Percentiles rank a stretch among this genome's conserved stretches.
phyloP scores from a whole-genome alignment of 345 rosid genomes.

The Stellera chamaejasme region DNA sequence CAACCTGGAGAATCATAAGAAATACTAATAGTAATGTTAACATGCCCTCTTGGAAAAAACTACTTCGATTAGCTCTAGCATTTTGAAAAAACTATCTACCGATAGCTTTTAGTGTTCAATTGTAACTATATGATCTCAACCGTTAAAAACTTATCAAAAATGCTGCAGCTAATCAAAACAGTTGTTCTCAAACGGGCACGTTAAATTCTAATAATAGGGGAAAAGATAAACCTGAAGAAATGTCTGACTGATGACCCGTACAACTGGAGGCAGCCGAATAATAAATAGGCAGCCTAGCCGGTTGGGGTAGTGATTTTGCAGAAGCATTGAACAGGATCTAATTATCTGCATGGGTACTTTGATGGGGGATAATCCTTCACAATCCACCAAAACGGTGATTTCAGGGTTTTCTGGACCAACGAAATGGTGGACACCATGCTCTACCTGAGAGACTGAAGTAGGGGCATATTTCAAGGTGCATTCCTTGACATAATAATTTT shows the following conservation, averaged over 20 bases:
- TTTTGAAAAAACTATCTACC: no score
- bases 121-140: no score
- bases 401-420: slow-evolving; percentile 46
- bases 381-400: slow-evolving; percentile 79
- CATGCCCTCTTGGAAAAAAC: no score
- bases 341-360: slow-evolving; percentile 87
- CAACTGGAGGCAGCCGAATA: slow-evolving; percentile 80
- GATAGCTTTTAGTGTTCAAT: no score
- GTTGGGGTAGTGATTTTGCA: slow-evolving; percentile 89
- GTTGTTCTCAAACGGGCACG: background rate
- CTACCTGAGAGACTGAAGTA: slow-evolving; percentile 88
- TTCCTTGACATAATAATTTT: background rate
- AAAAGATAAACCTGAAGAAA: slow-evolving; percentile 59
- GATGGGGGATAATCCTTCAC: slow-evolving; percentile 79
- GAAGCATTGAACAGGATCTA: slow-evolving; percentile 75
- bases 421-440: slow-evolving; percentile 63
- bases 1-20: no score
- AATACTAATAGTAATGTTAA: no score
- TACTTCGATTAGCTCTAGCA: no score
- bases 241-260: slow-evolving; percentile 80
- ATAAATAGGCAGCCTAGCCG: slow-evolving; percentile 78
- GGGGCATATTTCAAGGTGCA: background rate
- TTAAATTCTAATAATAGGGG: slow-evolving; percentile 2
- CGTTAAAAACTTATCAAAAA: no score
- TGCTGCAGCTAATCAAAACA: no score